These are phyloP conservation scores for Naegleria fowleri DNA, from an alignment of 208 protist genomes.

Conservation along the genomic window DNA sequence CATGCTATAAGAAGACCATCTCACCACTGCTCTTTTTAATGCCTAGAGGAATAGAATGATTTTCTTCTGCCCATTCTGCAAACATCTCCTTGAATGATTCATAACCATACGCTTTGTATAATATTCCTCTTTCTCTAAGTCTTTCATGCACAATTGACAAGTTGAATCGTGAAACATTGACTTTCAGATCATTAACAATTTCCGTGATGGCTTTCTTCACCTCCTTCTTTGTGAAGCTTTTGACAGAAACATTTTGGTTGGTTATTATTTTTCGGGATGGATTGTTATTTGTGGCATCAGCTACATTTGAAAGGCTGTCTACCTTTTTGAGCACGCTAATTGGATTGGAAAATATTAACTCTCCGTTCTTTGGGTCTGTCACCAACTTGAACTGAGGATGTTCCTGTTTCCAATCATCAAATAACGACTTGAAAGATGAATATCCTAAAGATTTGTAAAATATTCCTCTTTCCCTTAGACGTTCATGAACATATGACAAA, in stretches of 20 bases:
- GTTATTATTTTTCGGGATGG: too few species aligned
- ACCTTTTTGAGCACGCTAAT: background rate
- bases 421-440: background rate
- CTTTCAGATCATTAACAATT: background rate
- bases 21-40: too few species aligned
- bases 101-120: background rate
- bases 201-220: background rate
- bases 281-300: background rate
- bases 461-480: background rate
- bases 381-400: background rate
- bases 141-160: background rate
- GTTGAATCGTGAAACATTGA: background rate
- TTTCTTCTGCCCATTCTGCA: background rate
- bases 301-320: background rate
- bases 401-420: background rate
- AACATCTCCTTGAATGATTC: background rate
- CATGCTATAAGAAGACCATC: too few species aligned
- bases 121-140: background rate
- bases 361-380: background rate
- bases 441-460: background rate
- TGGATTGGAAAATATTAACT: background rate
- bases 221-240: background rate
- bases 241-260: background rate
- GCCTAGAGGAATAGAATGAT: background rate
- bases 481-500: background rate